Base-by-base conservation (phyloP, 208 protist genomes). In the Leishmania gerbilli region DNA sequence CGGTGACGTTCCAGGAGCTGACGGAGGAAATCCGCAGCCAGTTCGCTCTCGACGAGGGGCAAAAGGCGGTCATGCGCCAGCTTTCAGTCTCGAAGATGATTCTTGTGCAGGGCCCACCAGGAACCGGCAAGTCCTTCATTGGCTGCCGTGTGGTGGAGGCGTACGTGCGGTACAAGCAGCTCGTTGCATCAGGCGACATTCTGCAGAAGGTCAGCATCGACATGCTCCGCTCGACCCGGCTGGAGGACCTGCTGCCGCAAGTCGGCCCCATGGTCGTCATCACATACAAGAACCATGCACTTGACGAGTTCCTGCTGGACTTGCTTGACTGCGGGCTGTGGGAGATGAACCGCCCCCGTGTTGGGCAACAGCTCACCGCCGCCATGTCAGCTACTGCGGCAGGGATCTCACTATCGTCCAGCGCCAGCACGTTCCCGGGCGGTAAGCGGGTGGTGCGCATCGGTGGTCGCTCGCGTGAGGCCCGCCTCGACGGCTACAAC, bases 281-380 rank as follows among this genome's bases (percentile, higher is more conserved):
- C 81, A 99, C 96, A 79, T 98, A 96, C 86, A 99, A 98, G 77
- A 99, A 99, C 84, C 98, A 99, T 83, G 97, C 98, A n/a, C 87
- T 99, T 31, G 98, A 99, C 80, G 95, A 98, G 85, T 98, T 98
- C 74, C 92, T 98, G 37, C 84, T 95, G 0, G 95, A 98, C 72
- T 80, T 98, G 60, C 88, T 98, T 24, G 79, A 93, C 37, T 90
- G 86, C 74, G 85, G 88, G 11, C 84, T 97, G 49, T 98, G 95
- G 93, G 85, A 91, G 62, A 78, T 84, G 71, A 89, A 87, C 65
- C 82, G 91, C 40, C 88, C 89, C n/a, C 81, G 86, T 21, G 83
- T 86, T 47, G 79, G 74, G 77, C 84, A 86, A 53, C 69, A 83
- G 53, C 67, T 82, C 27, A 76, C 76, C 37, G 76, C 76, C 5